Base-by-base conservation (phyloP, 495 filamentous ascomycete genomes). In the Niebla homalea region DNA sequence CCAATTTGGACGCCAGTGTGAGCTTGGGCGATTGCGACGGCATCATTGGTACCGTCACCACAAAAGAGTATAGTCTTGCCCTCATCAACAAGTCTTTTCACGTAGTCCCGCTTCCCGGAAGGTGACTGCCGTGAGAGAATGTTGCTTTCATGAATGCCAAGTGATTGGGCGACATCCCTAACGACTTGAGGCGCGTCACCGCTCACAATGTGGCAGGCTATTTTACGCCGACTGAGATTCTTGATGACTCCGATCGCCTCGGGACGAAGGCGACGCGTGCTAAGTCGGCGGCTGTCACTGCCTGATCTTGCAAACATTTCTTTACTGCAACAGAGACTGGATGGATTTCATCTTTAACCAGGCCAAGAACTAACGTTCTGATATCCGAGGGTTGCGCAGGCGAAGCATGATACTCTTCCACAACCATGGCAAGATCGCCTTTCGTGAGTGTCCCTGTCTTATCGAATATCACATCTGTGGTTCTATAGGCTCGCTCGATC, bases 11-110 rank as follows among this genome's bases (percentile, higher is more conserved):
- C 63, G 44, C 86, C 86, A 52, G 89, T 76, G 25, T 76, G 76
- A n/a, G 86, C 83, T 56, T 77, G 73, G 2, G 81, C 75, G 4
- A 92, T 70, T 1, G 86, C 84, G 11, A 81, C 68, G 0, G 85
- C 83, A 60, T 89, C 86, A 63, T 92, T 92, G 4, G 83, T 86
- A 6, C 86, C 86, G 57, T 92, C 86, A 37, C 86, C 86, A 55
- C 74, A 72, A 63, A 90, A 89, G 18, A 89, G 53, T 19, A 87
- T 71, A 3, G 25, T 22, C 25, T 8, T 3, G 25, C 8, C 8
- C 4, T 3, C 25, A 8, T 3, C 3, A 3, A 26, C 8, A 45
- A 76, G 57, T 7, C 58, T 36, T 43, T 78, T 62, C 43, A 87
- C 67, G 60, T 85, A 85, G 0, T 53, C 60, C 53, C 78, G 64